phyloP scores from a whole-genome alignment of 2,329 filamentous ascomycete species.

The Neonectria coccinea region DNA sequence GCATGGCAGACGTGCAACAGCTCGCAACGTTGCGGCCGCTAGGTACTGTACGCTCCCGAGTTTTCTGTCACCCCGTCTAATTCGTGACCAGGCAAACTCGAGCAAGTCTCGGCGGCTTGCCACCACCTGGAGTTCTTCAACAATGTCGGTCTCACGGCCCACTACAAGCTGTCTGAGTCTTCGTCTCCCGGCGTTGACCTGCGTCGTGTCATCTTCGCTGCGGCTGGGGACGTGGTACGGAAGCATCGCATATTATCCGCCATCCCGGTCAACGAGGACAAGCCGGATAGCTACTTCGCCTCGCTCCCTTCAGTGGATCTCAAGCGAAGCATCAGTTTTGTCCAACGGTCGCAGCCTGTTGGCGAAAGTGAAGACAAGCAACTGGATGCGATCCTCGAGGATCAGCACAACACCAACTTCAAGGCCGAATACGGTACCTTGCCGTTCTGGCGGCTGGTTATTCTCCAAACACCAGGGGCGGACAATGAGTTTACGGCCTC shows the following conservation, averaged over 20 bases:
- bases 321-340: slow-evolving; percentile 51
- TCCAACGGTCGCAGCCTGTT: slow-evolving; percentile 37
- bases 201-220: slow-evolving; percentile 49
- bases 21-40: background rate
- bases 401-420: slow-evolving; percentile 54
- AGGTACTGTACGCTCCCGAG: background rate
- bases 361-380: slow-evolving; percentile 51
- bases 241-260: slow-evolving; percentile 57
- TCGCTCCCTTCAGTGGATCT: slow-evolving; percentile 58
- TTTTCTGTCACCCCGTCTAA: no score
- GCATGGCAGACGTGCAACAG: background rate
- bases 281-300: slow-evolving; percentile 55
- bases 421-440: slow-evolving; percentile 49
- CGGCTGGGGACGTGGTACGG: slow-evolving; percentile 50
- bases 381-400: slow-evolving; percentile 54
- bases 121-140: slow-evolving; percentile 57
- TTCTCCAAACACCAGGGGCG: slow-evolving; percentile 48
- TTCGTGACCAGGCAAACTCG: slow-evolving; percentile 51
- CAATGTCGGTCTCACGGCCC: slow-evolving; percentile 56
- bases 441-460: slow-evolving; percentile 58
- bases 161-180: slow-evolving; percentile 48
- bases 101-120: slow-evolving; percentile 57
- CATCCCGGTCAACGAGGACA: slow-evolving; percentile 55
- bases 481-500: slow-evolving; percentile 53
- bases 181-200: slow-evolving; percentile 40